Evolutionary conservation across 2,329 filamentous ascomycete species (phyloP), one percentile per base, ranked within the genome.

Genomic region (Diaporthe vaccinii): DNA sequence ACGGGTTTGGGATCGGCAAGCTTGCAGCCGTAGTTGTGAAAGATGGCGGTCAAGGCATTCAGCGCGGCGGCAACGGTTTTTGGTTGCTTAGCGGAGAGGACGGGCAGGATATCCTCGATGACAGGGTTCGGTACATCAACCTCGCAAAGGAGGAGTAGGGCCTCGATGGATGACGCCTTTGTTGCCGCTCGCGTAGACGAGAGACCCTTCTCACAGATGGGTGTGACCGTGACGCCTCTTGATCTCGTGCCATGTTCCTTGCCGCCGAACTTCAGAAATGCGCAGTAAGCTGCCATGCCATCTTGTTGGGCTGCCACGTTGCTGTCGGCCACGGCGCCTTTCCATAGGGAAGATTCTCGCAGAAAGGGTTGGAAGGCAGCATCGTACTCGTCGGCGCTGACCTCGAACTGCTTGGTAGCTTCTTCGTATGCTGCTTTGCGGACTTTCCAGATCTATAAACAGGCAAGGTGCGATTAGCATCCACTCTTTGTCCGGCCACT

Each of bases 221-320:
- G 90, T 2, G 90, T 88, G 69, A 98, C 89, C 0, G 95, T 95
- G 34, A 91, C 87, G 68, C 90, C 89, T 76, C 97, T 92, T 71
- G 96, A 96, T 87, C 94, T 92, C 78, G 92, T 88, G 80, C 93
- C 94, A 75, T 93, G 93, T 79, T 97, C 93, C 75, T 91, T 89
- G 73, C 96, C 95, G 76, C 95, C 95, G 81, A 94, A 98, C 82
- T 98, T 96, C 74, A 99, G 89, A 83, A 98, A 99, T 1, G 95
- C 93, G 84, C 95, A 98, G 80, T 98, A 91, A 51, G 96, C 94
- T 65, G 91, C 92, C 65, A 99, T 91, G 77, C 94, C 97, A 80
- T 99, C 97, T 85, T 97, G 93, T 84, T 99, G 97, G 46, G 97
- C 97, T 25, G 96, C 97, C 75, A 99, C 97, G 81, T 99, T 99